A percentile compares a stretch with the other conserved stretches of the same genome.
These are phyloP conservation scores for Epicoccum nigrum DNA, from an alignment of 2,329 filamentous ascomycete species.

Conservation along the genomic window DNA sequence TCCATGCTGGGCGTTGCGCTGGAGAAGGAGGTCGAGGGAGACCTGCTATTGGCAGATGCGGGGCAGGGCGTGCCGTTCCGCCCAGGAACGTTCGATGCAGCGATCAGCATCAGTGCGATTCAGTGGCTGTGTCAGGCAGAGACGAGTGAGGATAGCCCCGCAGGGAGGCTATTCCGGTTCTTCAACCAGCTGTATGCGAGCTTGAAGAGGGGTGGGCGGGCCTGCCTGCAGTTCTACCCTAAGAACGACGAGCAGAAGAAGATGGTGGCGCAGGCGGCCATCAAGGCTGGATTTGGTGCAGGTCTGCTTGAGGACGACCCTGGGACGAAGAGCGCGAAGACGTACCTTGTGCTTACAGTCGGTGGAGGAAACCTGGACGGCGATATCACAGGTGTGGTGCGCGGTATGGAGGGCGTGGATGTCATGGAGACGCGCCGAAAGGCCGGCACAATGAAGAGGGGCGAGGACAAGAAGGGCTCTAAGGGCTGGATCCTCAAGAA, in stretches of 20 bases:
- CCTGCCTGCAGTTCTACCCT: constrained; percentile 97
- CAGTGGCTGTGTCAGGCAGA: constrained; percentile 99
- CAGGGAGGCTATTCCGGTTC: constrained; percentile 79
- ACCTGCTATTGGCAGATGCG: constrained; percentile 92
- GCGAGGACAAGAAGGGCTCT: constrained; percentile 75
- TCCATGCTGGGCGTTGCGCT: constrained; percentile 98
- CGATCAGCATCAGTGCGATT: constrained; percentile 93
- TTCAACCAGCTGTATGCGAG: constrained; percentile 92
- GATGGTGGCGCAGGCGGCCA: constrained; percentile 90
- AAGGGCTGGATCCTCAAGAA: constrained; percentile 85
- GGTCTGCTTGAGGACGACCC: constrained; percentile 94
- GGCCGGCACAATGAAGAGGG: constrained; percentile 59
- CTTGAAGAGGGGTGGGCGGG: constrained; percentile 80
- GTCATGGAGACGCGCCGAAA: constrained; percentile 66
- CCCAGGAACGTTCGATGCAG: constrained; percentile 89
- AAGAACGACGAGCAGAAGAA: constrained; percentile 90
- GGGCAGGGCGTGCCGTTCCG: constrained; percentile 95
- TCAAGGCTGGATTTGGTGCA: constrained; percentile 93
- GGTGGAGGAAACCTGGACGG: constrained; percentile 68
- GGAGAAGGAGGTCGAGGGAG: constrained; percentile 89
- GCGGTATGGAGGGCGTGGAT: constrained; percentile 84
- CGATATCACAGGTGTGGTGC: constrained; percentile 89
- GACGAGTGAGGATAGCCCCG: constrained; percentile 79
- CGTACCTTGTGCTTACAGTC: constrained; percentile 94
- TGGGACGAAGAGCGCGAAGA: constrained; percentile 93